Percentiles rank a stretch among this genome's conserved stretches.
phyloP scores from a whole-genome alignment of 805 yeast genomes.

The Naumovozyma dairenensis region DNA sequence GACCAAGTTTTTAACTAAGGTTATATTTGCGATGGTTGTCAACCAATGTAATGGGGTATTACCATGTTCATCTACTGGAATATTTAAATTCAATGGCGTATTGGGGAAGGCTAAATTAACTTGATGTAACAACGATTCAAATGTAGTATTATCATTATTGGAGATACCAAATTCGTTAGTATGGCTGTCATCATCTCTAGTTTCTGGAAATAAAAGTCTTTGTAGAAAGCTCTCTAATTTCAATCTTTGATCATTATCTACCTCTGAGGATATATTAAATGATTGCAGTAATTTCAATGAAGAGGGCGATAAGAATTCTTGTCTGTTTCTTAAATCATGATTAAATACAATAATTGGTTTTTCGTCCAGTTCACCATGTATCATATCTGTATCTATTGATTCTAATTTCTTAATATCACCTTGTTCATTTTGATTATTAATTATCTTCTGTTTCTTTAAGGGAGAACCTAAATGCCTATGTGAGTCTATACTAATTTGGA shows the following conservation, averaged over 20 bases:
- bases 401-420: not conserved
- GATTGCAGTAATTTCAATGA: conserved; percentile 8
- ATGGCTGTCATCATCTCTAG: conserved; percentile 3
- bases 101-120: conserved; percentile 19
- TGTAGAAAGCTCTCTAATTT: conserved; percentile 27
- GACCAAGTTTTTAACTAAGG: conserved; percentile 61
- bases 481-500: conserved; percentile 5
- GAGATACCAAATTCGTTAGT: not conserved
- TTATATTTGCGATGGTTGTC: conserved; percentile 72
- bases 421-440: not conserved
- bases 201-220: conserved; percentile 22
- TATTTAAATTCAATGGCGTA: conserved; percentile 48
- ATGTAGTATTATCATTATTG: conserved; percentile 1
- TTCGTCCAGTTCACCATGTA: not conserved
- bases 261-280: conserved; percentile 5
- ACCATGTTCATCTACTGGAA: conserved; percentile 87
- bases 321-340: conserved; percentile 8
- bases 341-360: conserved; percentile 8
- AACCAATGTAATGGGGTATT: conserved; percentile 96
- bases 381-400: not conserved
- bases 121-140: conserved; percentile 18
- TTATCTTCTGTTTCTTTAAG: conserved; percentile 16
- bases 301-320: not conserved
- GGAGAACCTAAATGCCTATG: conserved; percentile 22
- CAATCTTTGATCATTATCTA: conserved; percentile 17